Evolutionary conservation across 2,329 filamentous ascomycete species (phyloP), one percentile per base, ranked within the genome.

Genomic region (Stemphylium vesicarium): DNA sequence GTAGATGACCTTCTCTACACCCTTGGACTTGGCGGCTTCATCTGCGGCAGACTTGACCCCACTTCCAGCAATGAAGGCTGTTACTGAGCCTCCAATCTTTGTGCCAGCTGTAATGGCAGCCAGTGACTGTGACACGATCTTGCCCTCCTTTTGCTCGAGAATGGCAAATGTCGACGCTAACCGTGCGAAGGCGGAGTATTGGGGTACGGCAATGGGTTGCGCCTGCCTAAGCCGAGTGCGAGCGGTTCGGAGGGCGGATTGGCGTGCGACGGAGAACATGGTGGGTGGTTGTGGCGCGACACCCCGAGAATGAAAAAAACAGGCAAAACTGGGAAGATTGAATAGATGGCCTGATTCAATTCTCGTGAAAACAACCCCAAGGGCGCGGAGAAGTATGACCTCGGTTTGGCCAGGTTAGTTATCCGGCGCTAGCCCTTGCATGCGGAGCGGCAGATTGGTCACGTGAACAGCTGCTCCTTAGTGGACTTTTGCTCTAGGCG

Each of bases 71-170:
- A 98, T 80, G 68, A 99, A 95, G 13, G 84, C 95, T 60, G 94
- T 93, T 46, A 99, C 83, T 5, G 89, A 80, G 4, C 93, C 94
- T 51, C 94, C 94, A 7, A 98, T 79, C 76, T 93, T 93, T 76
- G 89, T 85, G 16, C 92, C 94, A 8, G 95, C 95, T 8, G 91
- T 90, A 55, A 98, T 85, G 39, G 92, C 89, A 70, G 91, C 91
- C 52, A 97, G 81, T 4, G 93, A 97, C 18, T 90, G 88, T 58
- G 84, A 79, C 72, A 91, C 92, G 63, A 99, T 85, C 79, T 92
- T 88, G 59, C 95, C 95, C 69, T 96, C 90, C 69, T 88, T 87
- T 79, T 98, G 95, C 79, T 99, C 95, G 59, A 99, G 85, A 49
- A 99, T 82, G 40, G 94, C 94, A 52, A 99, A 85, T 32, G 93